These are phyloP conservation scores for Prunella vulgaris DNA, from an alignment of 257 asterid genomes.

Conservation along the genomic window DNA sequence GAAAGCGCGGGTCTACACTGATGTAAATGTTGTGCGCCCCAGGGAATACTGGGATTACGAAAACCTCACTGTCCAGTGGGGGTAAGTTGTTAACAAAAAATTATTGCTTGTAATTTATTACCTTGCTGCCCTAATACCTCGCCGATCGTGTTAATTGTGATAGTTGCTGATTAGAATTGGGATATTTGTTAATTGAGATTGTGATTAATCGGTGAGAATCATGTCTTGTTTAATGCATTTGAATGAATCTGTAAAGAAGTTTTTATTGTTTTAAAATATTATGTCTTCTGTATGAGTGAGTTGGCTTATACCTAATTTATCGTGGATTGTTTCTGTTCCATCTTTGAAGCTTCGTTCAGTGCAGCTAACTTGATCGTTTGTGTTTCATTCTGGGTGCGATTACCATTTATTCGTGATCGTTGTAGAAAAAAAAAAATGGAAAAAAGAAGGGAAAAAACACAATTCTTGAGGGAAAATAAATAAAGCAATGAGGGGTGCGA, in stretches of 20 bases:
- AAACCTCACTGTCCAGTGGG: conserved; percentile 68
- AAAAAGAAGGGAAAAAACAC: background rate
- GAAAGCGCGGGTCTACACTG: conserved; percentile 65
- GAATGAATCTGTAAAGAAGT: background rate
- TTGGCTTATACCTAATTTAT: background rate
- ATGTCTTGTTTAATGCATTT: background rate
- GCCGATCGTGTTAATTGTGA: background rate
- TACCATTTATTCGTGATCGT: too few relatives aligned
- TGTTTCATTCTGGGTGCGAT: background rate
- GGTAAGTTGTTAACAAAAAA: conserved; percentile 31
- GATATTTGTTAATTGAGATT: background rate
- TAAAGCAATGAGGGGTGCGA: background rate
- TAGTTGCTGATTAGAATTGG: background rate
- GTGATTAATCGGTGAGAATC: background rate
- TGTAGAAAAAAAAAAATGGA: background rate
- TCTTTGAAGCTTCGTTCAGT: background rate
- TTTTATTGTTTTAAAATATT: background rate
- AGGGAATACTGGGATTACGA: conserved; percentile 80
- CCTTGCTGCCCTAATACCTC: background rate
- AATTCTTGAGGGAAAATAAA: background rate
- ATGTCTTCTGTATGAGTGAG: background rate
- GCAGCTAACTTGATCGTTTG: background rate
- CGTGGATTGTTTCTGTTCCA: background rate
- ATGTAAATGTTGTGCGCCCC: conserved; percentile 59
- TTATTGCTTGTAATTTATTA: background rate